A percentile compares a stretch with the other conserved stretches of the same genome.
Evolutionary conservation across 768 basidiomycete species (phyloP).

Genomic region (Suillus sp.): DNA sequence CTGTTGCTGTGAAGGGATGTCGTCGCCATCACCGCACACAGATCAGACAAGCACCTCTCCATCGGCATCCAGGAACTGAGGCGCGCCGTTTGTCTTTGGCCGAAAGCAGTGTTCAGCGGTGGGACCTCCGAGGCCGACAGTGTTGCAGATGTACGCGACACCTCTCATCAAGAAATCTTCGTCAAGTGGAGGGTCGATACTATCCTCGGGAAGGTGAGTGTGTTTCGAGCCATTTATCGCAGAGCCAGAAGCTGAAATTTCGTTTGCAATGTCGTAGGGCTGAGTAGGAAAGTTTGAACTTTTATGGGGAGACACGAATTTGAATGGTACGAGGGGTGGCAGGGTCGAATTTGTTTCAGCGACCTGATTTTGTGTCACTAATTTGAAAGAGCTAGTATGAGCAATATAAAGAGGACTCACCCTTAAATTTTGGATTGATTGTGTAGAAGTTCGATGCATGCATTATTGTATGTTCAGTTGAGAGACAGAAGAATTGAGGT

Average conservation of each 20-base stretch:
- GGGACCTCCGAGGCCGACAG: not conserved
- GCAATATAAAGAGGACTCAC: too few relatives aligned
- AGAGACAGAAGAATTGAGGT: too few relatives aligned
- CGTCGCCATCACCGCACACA: not conserved
- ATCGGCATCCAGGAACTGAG: not conserved
- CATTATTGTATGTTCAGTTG: not conserved
- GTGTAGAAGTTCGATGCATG: not conserved
- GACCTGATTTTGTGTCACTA: not conserved
- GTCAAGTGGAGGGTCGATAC: not conserved
- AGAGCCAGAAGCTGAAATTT: not conserved
- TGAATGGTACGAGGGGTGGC: not conserved
- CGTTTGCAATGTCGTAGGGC: not conserved
- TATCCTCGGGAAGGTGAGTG: not conserved
- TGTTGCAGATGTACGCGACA: not conserved
- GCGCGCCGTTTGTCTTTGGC: not conserved
- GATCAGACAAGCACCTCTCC: not conserved
- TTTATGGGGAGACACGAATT: not conserved
- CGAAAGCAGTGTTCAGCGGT: not conserved
- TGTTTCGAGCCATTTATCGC: not conserved
- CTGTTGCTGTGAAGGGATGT: not conserved
- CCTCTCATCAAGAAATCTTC: not conserved
- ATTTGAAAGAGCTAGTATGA: not conserved
- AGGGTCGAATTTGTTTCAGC: not conserved
- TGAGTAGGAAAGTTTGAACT: not conserved
- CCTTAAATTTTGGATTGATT: not conserved